Evolutionary conservation across 768 basidiomycete genomes (phyloP).

Genomic region (Sporobolomyces roseus): DNA sequence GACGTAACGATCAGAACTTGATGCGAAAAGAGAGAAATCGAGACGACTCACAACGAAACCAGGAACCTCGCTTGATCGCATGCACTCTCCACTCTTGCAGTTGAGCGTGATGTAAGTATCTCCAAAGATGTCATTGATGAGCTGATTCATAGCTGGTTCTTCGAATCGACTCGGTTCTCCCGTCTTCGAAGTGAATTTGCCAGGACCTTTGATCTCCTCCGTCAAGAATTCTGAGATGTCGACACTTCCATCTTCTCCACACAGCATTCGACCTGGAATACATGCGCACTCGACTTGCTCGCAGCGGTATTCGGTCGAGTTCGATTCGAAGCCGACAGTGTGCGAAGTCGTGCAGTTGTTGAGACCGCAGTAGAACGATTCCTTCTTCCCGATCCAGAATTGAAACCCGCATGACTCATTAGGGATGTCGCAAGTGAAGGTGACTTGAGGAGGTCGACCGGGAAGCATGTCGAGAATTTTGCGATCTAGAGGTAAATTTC

Average conservation of each 20-base stretch:
- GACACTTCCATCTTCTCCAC: conserved; percentile 82
- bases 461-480: conserved; percentile 95
- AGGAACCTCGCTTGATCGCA: conserved; percentile 89
- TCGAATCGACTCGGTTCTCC: conserved; percentile 80
- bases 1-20: not conserved
- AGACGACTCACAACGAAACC: conserved; percentile 67
- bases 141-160: conserved; percentile 92
- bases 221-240: conserved; percentile 87
- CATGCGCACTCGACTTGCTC: conserved; percentile 82
- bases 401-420: conserved; percentile 79
- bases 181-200: conserved; percentile 69
- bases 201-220: conserved; percentile 87
- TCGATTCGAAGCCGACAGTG: conserved; percentile 60
- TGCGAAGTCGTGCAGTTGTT: conserved; percentile 60
- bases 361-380: conserved; percentile 92
- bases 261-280: conserved; percentile 89
- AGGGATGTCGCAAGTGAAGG: conserved; percentile 76
- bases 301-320: conserved; percentile 74
- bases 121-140: conserved; percentile 90
- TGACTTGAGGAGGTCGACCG: conserved; percentile 86
- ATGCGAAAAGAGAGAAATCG: not conserved
- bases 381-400: conserved; percentile 92
- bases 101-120: conserved; percentile 81
- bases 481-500: conserved; percentile 63
- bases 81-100: conserved; percentile 86